Percentiles rank a stretch among this genome's conserved stretches.
phyloP scores from a whole-genome alignment of 2,329 filamentous ascomycete species.

The Drechslerella dactyloides region DNA sequence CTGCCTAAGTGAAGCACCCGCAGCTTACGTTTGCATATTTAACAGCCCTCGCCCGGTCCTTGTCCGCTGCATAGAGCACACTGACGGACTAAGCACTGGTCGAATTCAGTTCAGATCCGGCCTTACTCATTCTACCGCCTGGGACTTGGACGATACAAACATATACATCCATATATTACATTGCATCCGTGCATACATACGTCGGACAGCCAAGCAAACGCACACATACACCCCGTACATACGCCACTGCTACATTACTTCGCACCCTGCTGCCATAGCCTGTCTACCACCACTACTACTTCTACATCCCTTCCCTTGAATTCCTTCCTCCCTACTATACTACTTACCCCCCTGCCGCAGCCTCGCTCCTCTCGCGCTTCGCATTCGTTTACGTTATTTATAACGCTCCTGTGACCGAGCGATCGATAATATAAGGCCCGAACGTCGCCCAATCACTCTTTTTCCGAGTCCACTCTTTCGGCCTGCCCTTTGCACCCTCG shows the following conservation, averaged over 20 bases:
- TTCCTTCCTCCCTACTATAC: not conserved
- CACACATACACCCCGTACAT: too few relatives aligned
- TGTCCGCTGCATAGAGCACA: slow-evolving; percentile 3
- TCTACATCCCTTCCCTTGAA: not conserved
- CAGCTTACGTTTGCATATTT: slow-evolving; percentile 48
- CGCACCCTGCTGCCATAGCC: too few relatives aligned
- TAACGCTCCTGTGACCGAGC: slow-evolving; percentile 17
- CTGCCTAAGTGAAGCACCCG: slow-evolving; percentile 22
- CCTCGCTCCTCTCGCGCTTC: slow-evolving; percentile 26
- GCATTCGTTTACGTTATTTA: slow-evolving; percentile 33
- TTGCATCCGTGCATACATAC: not conserved
- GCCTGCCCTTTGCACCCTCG: slow-evolving; percentile 5
- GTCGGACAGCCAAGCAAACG: too few relatives aligned
- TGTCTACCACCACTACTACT: too few relatives aligned
- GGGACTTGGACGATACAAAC: too few relatives aligned
- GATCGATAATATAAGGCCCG: slow-evolving; percentile 16
- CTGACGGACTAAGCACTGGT: slow-evolving; percentile 17
- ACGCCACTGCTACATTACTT: too few relatives aligned
- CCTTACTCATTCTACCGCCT: too few relatives aligned
- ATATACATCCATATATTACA: slow-evolving; percentile 9
- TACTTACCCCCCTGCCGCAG: not conserved
- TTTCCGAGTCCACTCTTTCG: not conserved
- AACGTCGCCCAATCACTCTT: slow-evolving; percentile 3
- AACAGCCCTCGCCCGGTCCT: slow-evolving; percentile 37
- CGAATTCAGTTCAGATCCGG: too few relatives aligned